phyloP scores from a whole-genome alignment of 345 rosid species.

The Acer saccharum region DNA sequence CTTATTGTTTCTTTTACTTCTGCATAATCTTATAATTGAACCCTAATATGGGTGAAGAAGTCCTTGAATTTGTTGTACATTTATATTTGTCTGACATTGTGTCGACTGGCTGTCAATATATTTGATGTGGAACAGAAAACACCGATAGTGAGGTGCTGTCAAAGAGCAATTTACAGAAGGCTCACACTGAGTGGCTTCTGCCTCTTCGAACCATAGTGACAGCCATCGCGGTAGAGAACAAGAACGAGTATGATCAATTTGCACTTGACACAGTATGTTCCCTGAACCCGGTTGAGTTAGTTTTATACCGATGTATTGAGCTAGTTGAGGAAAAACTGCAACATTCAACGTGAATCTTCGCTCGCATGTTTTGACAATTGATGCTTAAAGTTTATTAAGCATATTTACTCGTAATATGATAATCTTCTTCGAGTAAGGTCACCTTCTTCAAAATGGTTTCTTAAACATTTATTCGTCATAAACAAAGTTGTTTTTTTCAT shows the following conservation, averaged over 20 bases:
- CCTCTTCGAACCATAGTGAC: conserved; percentile 72
- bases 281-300: conserved; percentile 68
- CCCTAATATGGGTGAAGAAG: neutral
- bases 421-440: neutral
- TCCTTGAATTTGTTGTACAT: neutral
- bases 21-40: neutral
- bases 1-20: neutral
- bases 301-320: conserved; percentile 80
- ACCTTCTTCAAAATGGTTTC: neutral
- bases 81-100: neutral
- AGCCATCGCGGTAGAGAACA: conserved; percentile 47
- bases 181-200: conserved; percentile 75
- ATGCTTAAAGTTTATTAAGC: neutral
- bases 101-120: neutral
- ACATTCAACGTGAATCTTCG: neutral
- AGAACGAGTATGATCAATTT: conserved; percentile 39
- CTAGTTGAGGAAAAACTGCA: conserved; percentile 75
- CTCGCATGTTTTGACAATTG: neutral
- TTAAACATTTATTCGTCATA: neutral
- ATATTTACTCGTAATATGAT: neutral
- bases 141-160: conserved; percentile 53
- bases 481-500: neutral
- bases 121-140: conserved; percentile 41
- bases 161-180: conserved; percentile 59
- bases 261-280: conserved; percentile 36